Base-by-base conservation (phyloP, 345 rosid genomes). In the Turnera subulata region DNA sequence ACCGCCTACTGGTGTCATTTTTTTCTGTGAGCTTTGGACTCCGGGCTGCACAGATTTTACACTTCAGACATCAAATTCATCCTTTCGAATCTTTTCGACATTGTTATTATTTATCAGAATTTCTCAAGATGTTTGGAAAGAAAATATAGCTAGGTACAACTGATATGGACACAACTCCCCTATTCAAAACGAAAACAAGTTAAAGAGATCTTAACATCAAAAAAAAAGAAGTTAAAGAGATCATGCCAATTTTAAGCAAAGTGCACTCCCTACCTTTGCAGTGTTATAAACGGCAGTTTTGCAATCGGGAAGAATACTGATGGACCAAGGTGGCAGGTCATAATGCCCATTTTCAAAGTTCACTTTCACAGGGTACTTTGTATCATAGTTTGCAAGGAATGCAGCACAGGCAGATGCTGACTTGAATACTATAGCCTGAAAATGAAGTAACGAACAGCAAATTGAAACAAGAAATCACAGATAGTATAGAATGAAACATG, bases 331-430 rank as follows among this genome's bases (percentile, higher is more conserved):
- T 17, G 80, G 83, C 61, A 79, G 58, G 42, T 69, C 73, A 58
- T 75, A 73, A 42, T 75, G 69, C 33, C 56, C 57, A 11, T 55
- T 75, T 22, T 71, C 73, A 20, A 69, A 79, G 26, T 47, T 57
- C 42, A 79, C 78, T 54, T 40, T 70, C 39, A 55, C 78, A 0
- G 76, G 40, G 32, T 61, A 66, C 24, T 63, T 58, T 5, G 73
- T 50, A n/a, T 79, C 80, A 21, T 79, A 79, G 68, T 75, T 79
- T 53, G 80, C 73, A 40, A 79, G 73, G 68, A 79, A 79, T 7
- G 80, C 76, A 0, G 78, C 73, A 39, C 80, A 75, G 0, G 61
- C 54, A 0, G 71, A 52, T 45, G 59, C 62, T 39, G 78, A 40
- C 17, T 55, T 56, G 78, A 65, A 79, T 12, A 76, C 71, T 22